Conservation (phyloP, 78 protist species). For the Dictyostelium discoideum region DNA sequence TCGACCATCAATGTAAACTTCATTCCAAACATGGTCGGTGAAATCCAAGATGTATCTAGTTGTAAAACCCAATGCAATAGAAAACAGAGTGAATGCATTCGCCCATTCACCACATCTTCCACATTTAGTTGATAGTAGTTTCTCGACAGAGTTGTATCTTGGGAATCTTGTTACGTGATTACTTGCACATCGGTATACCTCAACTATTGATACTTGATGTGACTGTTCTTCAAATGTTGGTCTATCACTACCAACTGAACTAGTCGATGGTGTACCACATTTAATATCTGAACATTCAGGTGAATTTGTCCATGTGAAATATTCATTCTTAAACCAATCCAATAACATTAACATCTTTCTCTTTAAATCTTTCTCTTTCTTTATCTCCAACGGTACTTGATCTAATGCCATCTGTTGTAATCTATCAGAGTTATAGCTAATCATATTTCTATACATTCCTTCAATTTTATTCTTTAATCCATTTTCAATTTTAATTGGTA, state of each 20-base stretch:
- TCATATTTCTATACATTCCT: background rate
- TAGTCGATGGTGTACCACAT: conserved; percentile 2
- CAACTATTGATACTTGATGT: conserved; percentile 80
- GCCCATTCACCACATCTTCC: conserved; percentile 98
- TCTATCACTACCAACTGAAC: background rate
- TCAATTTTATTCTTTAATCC: background rate
- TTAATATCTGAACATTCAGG: conserved; percentile 70
- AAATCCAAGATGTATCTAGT: conserved; percentile 89
- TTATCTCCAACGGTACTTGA: background rate
- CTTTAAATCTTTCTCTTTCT: background rate
- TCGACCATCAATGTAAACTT: conserved; percentile 61
- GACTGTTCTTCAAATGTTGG: conserved; percentile 39
- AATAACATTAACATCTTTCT: conserved; percentile 66
- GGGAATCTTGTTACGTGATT: conserved; percentile 82
- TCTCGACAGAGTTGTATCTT: conserved; percentile 84
- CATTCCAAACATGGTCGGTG: conserved; percentile 97
- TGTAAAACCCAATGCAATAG: conserved; percentile 82
- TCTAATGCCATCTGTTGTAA: conserved; percentile 4
- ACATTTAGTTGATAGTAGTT: conserved; percentile 81
- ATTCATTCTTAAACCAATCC: conserved; percentile 86
- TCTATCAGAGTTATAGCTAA: background rate
- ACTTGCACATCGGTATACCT: conserved; percentile 82
- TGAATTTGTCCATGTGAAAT: conserved; percentile 87
- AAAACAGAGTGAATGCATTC: conserved; percentile 86
- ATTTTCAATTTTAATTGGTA: background rate